Base-by-base conservation (phyloP, 768 basidiomycete genomes). In the Ramaria sp. region DNA sequence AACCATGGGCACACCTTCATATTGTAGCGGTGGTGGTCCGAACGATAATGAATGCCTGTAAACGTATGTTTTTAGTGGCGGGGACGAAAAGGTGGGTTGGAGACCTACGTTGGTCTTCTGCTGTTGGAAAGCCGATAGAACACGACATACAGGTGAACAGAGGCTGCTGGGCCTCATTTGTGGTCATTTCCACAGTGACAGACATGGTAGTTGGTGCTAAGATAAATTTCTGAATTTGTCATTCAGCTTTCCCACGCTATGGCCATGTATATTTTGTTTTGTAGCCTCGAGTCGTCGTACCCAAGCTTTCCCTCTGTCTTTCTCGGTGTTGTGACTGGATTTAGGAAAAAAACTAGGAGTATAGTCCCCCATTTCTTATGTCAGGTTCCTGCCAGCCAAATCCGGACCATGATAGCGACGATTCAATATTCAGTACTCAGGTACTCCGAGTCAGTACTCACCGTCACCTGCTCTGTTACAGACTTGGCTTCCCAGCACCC, bases 1-100 rank as follows among this genome's bases (percentile, higher is more conserved):
- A 47, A 12, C 47, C 30, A 20, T 20, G 34, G 7, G 20, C 66
- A 58, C 17, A 73, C 68, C 65, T 95, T 95, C 84, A 97, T 91
- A 67, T 99, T 99, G 72, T 99, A 99, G 53, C 93, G 78, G 73
- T 99, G 96, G 69, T 89, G 88, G 70, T 99, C 96, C 24, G 91
- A 90, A 61, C 83, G 82, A 70, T 95, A 97, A 68, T 99, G 96
- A 0, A 73, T 71, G 59, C 95, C 88, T 91, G 63, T 13, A 63
- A 27, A 19, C 42, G 51, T 20, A 60, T 58, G 30, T 59, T 34
- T 24, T 53, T 31, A 43, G 27, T n/a, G 45, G 54, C 1, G 34
- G 13, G 34, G 13, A 37, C 13, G 13, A 37, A 37, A 3, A 1
- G 34, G 34, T 37, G 13, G 53, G 39, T 7, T n/a, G 54, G n/a